Percentiles rank a stretch among this genome's conserved stretches.
Conservation (phyloP, 2,329 filamentous ascomycete genomes). For the Penicillium glabrum region DNA sequence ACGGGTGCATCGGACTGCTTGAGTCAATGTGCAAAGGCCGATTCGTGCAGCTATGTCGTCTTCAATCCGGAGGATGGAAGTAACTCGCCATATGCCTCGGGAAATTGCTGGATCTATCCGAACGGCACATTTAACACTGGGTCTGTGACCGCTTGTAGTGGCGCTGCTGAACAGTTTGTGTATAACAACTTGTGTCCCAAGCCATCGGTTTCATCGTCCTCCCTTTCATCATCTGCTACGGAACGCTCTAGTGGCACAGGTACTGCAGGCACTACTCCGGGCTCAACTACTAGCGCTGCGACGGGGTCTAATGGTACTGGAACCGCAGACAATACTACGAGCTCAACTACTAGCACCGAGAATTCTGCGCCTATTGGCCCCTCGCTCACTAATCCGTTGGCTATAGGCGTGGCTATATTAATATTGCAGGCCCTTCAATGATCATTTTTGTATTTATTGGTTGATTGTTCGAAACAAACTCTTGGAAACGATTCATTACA, state of each 20-base stretch:
- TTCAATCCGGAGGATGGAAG: slow-evolving; percentile 21
- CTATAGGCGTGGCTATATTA: slow-evolving; percentile 14
- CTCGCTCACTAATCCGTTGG: slow-evolving; percentile 16
- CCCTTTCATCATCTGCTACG: slow-evolving; percentile 9
- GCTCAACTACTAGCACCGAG: slow-evolving; percentile 12
- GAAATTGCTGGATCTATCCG: slow-evolving; percentile 33
- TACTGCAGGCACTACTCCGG: not conserved
- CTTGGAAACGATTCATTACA: not conserved
- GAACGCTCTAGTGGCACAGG: slow-evolving; percentile 4
- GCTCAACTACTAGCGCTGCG: slow-evolving; percentile 5
- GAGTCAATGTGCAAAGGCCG: slow-evolving; percentile 24
- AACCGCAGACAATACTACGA: not conserved
- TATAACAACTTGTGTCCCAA: slow-evolving; percentile 33
- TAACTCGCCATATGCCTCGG: slow-evolving; percentile 22
- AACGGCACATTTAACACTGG: slow-evolving; percentile 25
- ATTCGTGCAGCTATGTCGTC: slow-evolving; percentile 28
- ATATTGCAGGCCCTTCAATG: slow-evolving; percentile 16
- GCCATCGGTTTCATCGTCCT: slow-evolving; percentile 18
- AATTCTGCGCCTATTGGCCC: slow-evolving; percentile 19
- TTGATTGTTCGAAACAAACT: not conserved
- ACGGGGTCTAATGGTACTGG: slow-evolving; percentile 4
- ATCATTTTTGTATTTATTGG: not conserved
- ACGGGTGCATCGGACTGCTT: slow-evolving; percentile 25
- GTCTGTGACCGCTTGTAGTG: slow-evolving; percentile 22
- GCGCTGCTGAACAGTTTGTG: slow-evolving; percentile 28